Evolutionary conservation across 2,329 filamentous ascomycete genomes (phyloP), one percentile per base, ranked within the genome.

Genomic region (Xylaria sp.): DNA sequence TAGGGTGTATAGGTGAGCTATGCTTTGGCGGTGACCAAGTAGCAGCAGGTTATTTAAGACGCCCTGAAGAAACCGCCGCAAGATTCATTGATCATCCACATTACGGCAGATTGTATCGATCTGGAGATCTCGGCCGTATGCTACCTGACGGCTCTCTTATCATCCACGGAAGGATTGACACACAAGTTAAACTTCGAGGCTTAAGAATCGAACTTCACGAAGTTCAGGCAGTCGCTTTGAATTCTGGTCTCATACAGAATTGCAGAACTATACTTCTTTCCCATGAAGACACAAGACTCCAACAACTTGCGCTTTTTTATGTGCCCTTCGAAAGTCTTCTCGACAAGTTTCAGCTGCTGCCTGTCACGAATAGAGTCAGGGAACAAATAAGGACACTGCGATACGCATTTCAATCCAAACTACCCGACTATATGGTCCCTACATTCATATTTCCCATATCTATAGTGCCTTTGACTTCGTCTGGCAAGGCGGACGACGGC

Each of bases 11-110:
- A 18, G 94, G 94, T 12, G 94, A 97, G 78, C 84, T 97, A 7
- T 97, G 92, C 75, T 96, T 97, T 78, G 94, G 93, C 15, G 94
- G 94, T 12, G 88, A 92, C 58, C 94, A 97, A 80, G 89, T 97
- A 5, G 90, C 89, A 51, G 84, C 86, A 48, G 93, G 93, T 1
- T 97, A 79, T 75, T 83, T 96, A 33, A 89, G 91, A 66, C 84
- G 87, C 78, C 85, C 88, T 0, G 84, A 86, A 3, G 80, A 92
- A 49, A 93, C 91, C 0, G 79, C 82, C 0, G 80, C 85, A 13
- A 93, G 90, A 73, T 93, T 97, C 68, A 84, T 95, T 57, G 72
- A 88, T 0, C 92, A 97, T 75, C 85, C 90, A 0, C 69, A 78
- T 0, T 91, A 89, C 77, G 94, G 94, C 1, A 88, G 89, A 1